phyloP scores from a whole-genome alignment of 2,329 filamentous ascomycete species.

The Aureobasidium sp. region DNA sequence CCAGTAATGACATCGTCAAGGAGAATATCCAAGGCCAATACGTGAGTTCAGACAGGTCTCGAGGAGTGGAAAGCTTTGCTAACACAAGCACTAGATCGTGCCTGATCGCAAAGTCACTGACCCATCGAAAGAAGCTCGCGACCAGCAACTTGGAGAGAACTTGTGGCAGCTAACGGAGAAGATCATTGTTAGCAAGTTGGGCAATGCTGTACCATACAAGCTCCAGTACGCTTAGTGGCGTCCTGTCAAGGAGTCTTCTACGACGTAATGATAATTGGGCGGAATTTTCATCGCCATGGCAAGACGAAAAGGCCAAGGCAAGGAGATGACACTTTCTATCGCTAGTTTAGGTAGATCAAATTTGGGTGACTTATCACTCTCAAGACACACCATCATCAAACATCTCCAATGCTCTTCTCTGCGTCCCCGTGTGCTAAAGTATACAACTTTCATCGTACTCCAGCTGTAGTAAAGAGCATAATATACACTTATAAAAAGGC shows the following conservation, averaged over 20 bases:
- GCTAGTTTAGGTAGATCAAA: not conserved
- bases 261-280: not conserved
- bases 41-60: conserved; percentile 11
- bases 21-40: conserved; percentile 43
- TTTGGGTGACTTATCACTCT: not conserved
- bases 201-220: conserved; percentile 14
- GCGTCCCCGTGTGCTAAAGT: not conserved
- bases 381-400: not conserved
- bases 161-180: conserved; percentile 42
- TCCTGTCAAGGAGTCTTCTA: not conserved
- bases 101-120: conserved; percentile 43
- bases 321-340: not conserved
- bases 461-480: no score
- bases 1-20: conserved; percentile 37
- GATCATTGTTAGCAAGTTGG: conserved; percentile 38
- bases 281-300: not conserved
- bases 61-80: not conserved
- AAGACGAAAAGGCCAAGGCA: not conserved
- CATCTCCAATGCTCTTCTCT: not conserved
- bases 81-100: conserved; percentile 30
- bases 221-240: conserved; percentile 1
- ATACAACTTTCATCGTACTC: not conserved
- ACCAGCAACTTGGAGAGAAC: conserved; percentile 37
- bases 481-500: no score
- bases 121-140: conserved; percentile 36